Base-by-base conservation (phyloP, 2,329 filamentous ascomycete genomes). In the Parasarocladium wereldwijsianum region DNA sequence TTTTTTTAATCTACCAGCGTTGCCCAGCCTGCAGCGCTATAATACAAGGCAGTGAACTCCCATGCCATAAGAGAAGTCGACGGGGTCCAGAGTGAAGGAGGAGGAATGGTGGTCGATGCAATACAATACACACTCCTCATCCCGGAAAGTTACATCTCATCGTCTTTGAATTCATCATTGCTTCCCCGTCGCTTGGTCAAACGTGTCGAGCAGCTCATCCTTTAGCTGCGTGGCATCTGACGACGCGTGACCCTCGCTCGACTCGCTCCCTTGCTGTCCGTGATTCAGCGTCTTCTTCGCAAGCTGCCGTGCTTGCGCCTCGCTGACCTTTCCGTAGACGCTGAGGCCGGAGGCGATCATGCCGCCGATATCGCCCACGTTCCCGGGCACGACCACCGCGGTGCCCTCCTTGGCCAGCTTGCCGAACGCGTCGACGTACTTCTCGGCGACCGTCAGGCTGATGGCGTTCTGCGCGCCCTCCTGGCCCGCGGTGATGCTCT, bases 321-420 rank as follows among this genome's bases (percentile, higher is more conserved):
- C 72, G 42, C 74, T 84, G 25, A 98, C 82, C 52, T 93, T 94
- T 35, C 87, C 84, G 52, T 93, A 98, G 12, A 98, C 86, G 32
- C 85, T 80, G 64, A 98, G 76, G 2, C 86, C 90, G 12, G 83
- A 92, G 22, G 90, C 86, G 52, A 98, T 96, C 86, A 98, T 93
- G 42, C 83, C 75, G 32, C 84, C 79, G 43, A 98, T 86, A 50
- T 98, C 90, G 36, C 90, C 90, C 21, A 98, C 84, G 47, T 98
- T 96, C 8, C 90, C 90, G 1, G 90, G 90, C 10, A 98, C 86
- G 13, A 98, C 84, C 17, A 98, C 79, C 4, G 85, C 82, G 4
- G 90, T 98, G 43, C 90, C 84, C 62, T 98, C 86, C 58, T 87
- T 90, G 29, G 90, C 90, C 42, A 98, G 63, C 49, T 86, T 83